Evolutionary conservation across 176 grass and related monocot species (phyloP).

Genomic region (Rhynchospora tenuis): DNA sequence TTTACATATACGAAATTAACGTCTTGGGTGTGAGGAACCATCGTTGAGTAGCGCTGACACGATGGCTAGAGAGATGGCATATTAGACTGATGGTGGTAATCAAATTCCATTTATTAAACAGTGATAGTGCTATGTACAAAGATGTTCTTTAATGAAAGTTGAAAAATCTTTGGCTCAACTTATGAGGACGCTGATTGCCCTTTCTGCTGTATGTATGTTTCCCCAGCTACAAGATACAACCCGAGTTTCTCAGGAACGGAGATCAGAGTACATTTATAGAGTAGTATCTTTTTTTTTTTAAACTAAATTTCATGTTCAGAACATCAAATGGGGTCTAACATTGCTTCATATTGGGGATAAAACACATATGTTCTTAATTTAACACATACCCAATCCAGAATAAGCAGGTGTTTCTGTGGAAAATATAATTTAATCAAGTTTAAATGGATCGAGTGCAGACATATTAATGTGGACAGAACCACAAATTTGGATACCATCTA

Average conservation of each 20-base stretch:
- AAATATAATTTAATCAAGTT: neutral
- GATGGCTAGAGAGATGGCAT: too few relatives aligned
- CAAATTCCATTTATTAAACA: too few relatives aligned
- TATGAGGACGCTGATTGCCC: neutral
- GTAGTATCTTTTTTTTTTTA: neutral
- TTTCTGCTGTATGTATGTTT: neutral
- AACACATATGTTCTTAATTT: neutral
- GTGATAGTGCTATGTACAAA: too few relatives aligned
- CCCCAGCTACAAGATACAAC: neutral
- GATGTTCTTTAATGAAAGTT: too few relatives aligned
- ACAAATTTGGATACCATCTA: neutral
- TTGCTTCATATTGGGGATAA: neutral
- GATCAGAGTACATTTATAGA: neutral
- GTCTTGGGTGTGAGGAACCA: too few relatives aligned
- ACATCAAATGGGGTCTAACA: neutral
- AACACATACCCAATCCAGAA: neutral
- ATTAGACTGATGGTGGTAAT: too few relatives aligned
- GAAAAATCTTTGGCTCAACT: neutral
- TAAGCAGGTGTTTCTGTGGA: neutral
- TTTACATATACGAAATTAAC: too few relatives aligned
- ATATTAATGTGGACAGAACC: neutral
- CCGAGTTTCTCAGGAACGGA: neutral
- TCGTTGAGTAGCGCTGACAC: too few relatives aligned
- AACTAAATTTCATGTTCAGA: neutral
- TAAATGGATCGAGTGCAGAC: neutral